Base-by-base conservation (phyloP, 768 basidiomycete species). In the Dioszegia aurantiaca region DNA sequence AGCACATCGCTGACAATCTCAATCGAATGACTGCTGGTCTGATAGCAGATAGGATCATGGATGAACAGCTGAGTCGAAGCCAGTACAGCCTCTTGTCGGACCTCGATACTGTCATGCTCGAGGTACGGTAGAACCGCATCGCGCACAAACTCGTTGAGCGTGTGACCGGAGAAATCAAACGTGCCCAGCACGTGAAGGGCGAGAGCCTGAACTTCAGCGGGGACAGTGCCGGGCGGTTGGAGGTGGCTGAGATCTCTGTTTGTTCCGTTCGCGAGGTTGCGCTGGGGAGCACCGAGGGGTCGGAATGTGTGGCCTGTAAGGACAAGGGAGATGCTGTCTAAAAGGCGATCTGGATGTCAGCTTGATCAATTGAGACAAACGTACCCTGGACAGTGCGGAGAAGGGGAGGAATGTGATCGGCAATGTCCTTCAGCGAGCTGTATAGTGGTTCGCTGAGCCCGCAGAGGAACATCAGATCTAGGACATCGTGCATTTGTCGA, bases 1-100 rank as follows among this genome's bases (percentile, higher is more conserved):
- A 98, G 82, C n/a, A 98, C 93, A 63, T 98, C 94, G 75, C 90
- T 90, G 70, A 99, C 93, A 58, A 98, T 86, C 70, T 97, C 90
- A 55, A 95, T 94, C 8, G 93, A 88, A 77, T 97, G 89, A 66
- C 86, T 91, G 79, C 90, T 94, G 10, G 91, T 87, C 78, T 97
- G 93, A 65, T 89, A 90, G 74, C 90, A 92, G 49, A 98, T 95
- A 0, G 93, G 92, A 78, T 99, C 95, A 56, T 86, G 85, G 59
- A 92, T 86, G 71, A 98, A 94, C 14, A 98, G 82, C 44, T 83
- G 84, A 68, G 92, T 95, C 72, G 92, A 97, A 0, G 93, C 92
- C 44, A 89, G 73, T 3, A 94, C 95, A 11, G 94, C 91, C 5
- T 90, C 89, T 28, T 86, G 83, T 16, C 95, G 83, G 2, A 98